A percentile compares a stretch with the other conserved stretches of the same genome.
Evolutionary conservation across 352 stramenopile genomes (phyloP).

Genomic region (Phytophthora ramorum): DNA sequence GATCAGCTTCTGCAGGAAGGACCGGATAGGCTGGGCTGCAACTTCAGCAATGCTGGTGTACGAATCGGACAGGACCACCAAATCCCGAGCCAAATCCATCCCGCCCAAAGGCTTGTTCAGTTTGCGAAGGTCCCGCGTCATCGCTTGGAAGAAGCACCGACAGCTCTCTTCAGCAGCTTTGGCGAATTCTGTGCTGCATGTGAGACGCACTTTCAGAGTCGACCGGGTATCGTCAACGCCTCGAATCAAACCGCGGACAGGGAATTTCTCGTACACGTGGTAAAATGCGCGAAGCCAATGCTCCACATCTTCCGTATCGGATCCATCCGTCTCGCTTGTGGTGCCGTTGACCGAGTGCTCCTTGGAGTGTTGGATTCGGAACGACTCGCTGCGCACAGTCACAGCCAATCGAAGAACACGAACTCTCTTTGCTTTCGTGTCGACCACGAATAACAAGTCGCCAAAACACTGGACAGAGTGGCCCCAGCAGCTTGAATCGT

Average conservation of each 20-base stretch:
- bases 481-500: slow-evolving; percentile 1
- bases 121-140: slow-evolving; percentile 61
- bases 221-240: slow-evolving; percentile 31
- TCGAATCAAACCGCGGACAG: slow-evolving; percentile 39
- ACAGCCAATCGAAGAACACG: slow-evolving; percentile 31
- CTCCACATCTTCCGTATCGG: slow-evolving; percentile 15
- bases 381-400: slow-evolving; percentile 63
- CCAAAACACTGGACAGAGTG: slow-evolving; percentile 34
- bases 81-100: slow-evolving; percentile 39
- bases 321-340: slow-evolving; percentile 16
- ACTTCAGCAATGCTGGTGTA: slow-evolving; percentile 1
- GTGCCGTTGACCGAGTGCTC: slow-evolving; percentile 24
- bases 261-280: slow-evolving; percentile 44
- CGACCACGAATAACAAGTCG: slow-evolving; percentile 39
- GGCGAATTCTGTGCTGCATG: slow-evolving; percentile 15
- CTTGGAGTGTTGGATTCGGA: slow-evolving; percentile 53
- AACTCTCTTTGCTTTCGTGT: slow-evolving; percentile 22
- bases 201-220: slow-evolving; percentile 36
- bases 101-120: slow-evolving; percentile 64
- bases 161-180: slow-evolving; percentile 17
- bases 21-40: slow-evolving; percentile 5
- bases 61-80: slow-evolving; percentile 22
- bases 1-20: slow-evolving; percentile 43
- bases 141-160: slow-evolving; percentile 31
- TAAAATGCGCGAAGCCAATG: slow-evolving; percentile 41